Conservation (phyloP, 192 early-diverging fungal species). For the Chytriomyces confervae region DNA sequence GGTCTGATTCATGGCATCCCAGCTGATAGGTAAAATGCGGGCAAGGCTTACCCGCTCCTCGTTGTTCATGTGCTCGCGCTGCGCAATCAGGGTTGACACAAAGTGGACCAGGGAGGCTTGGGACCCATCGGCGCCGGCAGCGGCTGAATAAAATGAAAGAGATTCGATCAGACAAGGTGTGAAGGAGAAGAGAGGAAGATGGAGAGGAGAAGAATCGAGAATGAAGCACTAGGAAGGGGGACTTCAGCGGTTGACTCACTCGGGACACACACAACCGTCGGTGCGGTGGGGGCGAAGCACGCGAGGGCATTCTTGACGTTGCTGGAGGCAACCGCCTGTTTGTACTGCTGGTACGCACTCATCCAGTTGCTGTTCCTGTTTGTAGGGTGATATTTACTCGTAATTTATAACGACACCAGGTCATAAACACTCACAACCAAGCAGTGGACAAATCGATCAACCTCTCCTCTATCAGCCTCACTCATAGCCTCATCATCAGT, state of each 20-base stretch:
- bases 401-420: no score
- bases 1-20: neutral
- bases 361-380: no score
- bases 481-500: no score
- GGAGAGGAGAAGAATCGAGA: no score
- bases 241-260: neutral
- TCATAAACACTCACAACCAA: no score
- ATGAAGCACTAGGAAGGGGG: no score
- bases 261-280: conserved; percentile 29
- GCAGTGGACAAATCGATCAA: no score
- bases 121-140: conserved; percentile 30
- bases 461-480: no score
- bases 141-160: neutral
- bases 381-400: no score
- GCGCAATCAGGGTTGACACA: conserved; percentile 18
- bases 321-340: neutral
- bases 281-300: conserved; percentile 23
- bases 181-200: no score
- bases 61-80: conserved; percentile 4
- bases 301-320: conserved; percentile 3
- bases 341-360: neutral
- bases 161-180: no score
- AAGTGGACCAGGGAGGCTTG: conserved; percentile 16
- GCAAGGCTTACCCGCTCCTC: conserved; percentile 18
- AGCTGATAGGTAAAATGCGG: neutral